A percentile compares a stretch with the other conserved stretches of the same genome.
These are phyloP conservation scores for Psilocybe tampanensis DNA, from an alignment of 768 basidiomycete genomes.

Conservation along the genomic window DNA sequence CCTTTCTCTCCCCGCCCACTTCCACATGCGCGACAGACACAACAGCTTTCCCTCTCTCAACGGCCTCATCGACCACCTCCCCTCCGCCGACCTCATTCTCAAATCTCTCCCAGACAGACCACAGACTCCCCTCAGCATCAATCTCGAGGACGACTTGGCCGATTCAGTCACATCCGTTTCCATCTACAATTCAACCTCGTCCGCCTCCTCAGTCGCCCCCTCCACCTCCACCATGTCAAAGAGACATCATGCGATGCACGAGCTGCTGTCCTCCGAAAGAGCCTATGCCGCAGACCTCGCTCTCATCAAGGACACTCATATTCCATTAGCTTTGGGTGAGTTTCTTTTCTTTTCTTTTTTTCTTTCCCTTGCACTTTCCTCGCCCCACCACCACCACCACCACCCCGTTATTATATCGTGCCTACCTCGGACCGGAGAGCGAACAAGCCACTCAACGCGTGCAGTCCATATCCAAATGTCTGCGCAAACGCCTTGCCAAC, in stretches of 20 bases:
- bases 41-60: conserved; percentile 26
- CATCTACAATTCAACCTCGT: not conserved
- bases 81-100: conserved; percentile 3
- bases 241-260: conserved; percentile 75
- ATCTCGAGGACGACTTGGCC: conserved; percentile 20
- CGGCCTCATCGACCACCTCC: conserved; percentile 25
- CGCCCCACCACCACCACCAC: not conserved
- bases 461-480: conserved; percentile 1
- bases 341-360: conserved; percentile 26
- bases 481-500: not conserved
- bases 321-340: conserved; percentile 77
- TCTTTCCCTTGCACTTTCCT: not conserved
- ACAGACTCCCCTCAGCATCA: conserved; percentile 28
- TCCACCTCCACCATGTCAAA: conserved; percentile 56
- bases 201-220: conserved; percentile 17
- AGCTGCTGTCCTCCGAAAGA: conserved; percentile 77
- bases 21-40: conserved; percentile 26
- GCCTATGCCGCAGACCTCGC: conserved; percentile 86
- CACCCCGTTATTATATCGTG: not conserved
- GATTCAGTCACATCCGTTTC: not conserved
- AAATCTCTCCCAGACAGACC: conserved; percentile 28
- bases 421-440: not conserved
- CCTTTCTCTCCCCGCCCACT: conserved; percentile 5
- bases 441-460: conserved; percentile 7
- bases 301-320: conserved; percentile 75